Base-by-base conservation (phyloP, 768 basidiomycete species). In the Amanita inopinata region DNA sequence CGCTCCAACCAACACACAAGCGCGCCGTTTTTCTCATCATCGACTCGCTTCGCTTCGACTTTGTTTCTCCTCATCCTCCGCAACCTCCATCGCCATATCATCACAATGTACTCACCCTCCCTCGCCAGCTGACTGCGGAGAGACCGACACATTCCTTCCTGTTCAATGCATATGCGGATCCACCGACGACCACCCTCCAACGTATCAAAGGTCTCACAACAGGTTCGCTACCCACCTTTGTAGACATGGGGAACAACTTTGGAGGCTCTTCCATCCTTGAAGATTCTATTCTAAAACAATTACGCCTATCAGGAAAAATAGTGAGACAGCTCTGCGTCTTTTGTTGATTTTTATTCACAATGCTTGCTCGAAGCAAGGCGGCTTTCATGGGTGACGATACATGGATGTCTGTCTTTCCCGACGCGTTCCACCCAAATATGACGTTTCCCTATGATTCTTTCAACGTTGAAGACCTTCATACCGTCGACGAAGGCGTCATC, bases 311-410 rank as follows among this genome's bases (percentile, higher is more conserved):
- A 0, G 77, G 74, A 10, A 81, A 74, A 59, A 79, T 70, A 56
- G 86, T 85, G 51, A 54, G 65, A 53, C 7, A 23, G 38, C 5
- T 17, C 35, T 14, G 12, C 15, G 9, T 19, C 14, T n/a, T 12
- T 4, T 18, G 38, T 2, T 12, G 25, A 37, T 20, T 18, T n/a
- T 40, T 48, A 38, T 49, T 33, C 4, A 44, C 24, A 2, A 10
- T 3, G 27, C 15, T 38, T 22, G 19, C 20, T 20, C 43, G 44
- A 61, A 53, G 55, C 55, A 66, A 85, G 74, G 62, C 88, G 39
- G 88, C 84, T 1, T 84, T 97, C 57, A 89, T 89, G 80, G 94
- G 96, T 0, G 94, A 98, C 54, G 91, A 98, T 58, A 99, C 96
- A 0, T 99, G 96, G 96, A 76, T 85, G 61, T 74, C 80, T 1